Conservation (phyloP, 1,139 yeast genomes). For the Geotrichum histeridarum region DNA sequence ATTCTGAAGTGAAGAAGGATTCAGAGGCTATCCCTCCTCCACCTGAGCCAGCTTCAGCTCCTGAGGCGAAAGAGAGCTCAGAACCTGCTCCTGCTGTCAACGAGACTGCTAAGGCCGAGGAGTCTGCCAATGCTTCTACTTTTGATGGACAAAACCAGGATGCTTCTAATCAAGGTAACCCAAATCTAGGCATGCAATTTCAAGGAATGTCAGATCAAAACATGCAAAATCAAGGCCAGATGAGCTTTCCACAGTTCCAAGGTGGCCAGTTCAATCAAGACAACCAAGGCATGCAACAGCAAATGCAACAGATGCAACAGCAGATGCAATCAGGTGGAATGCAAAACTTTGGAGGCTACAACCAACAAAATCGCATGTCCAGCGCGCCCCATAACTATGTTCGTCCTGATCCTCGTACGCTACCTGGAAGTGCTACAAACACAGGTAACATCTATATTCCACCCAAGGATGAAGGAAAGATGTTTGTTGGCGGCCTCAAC, state of each 20-base stretch:
- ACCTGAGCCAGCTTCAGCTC: slow-evolving; percentile 11
- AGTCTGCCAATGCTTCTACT: slow-evolving; percentile 7
- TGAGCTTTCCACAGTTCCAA: background rate
- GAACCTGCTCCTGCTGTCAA: slow-evolving; percentile 8
- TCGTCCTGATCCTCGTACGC: slow-evolving; percentile 15
- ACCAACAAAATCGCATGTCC: background rate
- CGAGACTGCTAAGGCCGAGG: slow-evolving; percentile 22
- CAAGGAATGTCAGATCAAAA: background rate
- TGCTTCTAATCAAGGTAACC: slow-evolving; percentile 7
- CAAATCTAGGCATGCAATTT: slow-evolving; percentile 11
- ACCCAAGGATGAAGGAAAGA: slow-evolving; percentile 63
- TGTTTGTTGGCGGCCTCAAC: slow-evolving; percentile 96
- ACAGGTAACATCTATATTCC: slow-evolving; percentile 41
- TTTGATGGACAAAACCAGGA: slow-evolving; percentile 11
- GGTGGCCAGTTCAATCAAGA: background rate
- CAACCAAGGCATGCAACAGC: slow-evolving; percentile 24
- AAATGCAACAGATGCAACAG: slow-evolving; percentile 30
- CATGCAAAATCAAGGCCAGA: background rate
- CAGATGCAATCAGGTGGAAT: background rate
- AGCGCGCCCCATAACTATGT: background rate
- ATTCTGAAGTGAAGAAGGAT: slow-evolving; percentile 22
- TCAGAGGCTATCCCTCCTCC: slow-evolving; percentile 19
- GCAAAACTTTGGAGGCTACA: background rate
- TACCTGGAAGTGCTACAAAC: slow-evolving; percentile 21
- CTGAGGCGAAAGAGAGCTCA: slow-evolving; percentile 6